Percentiles rank a stretch among this genome's conserved stretches.
These are phyloP conservation scores for Magnolia kwangsiensis DNA, from an alignment of 164 flowering plant genomes.

Conservation along the genomic window DNA sequence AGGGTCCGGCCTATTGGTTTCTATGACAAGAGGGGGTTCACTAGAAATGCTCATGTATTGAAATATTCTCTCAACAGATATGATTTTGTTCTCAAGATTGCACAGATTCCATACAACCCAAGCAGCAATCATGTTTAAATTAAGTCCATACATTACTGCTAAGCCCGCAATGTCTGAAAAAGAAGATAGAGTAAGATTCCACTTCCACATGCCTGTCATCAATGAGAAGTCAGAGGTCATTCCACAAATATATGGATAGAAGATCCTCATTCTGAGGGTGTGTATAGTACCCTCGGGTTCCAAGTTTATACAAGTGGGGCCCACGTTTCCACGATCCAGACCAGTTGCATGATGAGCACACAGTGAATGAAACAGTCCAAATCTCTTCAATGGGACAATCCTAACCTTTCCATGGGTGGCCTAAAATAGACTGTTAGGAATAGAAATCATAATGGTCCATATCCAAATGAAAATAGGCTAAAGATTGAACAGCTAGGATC, in stretches of 20 bases:
- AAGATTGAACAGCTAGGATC: no score
- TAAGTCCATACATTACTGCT: constrained; percentile 49
- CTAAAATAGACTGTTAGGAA: no score
- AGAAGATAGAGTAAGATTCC: constrained; percentile 6
- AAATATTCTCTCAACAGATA: constrained; percentile 38
- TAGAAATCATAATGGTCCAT: no score
- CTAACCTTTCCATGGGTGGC: no score
- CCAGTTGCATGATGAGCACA: no score
- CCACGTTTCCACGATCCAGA: no score
- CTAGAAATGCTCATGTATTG: constrained; percentile 31
- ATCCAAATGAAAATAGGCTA: no score
- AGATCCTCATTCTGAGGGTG: no score
- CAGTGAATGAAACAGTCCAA: no score
- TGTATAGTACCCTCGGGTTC: background rate
- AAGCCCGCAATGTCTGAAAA: constrained; percentile 44
- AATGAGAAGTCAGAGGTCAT: background rate
- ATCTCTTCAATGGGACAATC: no score
- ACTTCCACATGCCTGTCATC: background rate
- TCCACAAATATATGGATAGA: no score
- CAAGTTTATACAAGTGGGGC: background rate
- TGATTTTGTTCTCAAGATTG: constrained; percentile 44
- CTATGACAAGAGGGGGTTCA: constrained; percentile 28
- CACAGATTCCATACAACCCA: constrained; percentile 36
- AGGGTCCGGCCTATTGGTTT: constrained; percentile 19
- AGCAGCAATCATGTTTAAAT: constrained; percentile 30